These are phyloP conservation scores for Lachancea lanzarotensis DNA, from an alignment of 805 yeast genomes.

Conservation along the genomic window DNA sequence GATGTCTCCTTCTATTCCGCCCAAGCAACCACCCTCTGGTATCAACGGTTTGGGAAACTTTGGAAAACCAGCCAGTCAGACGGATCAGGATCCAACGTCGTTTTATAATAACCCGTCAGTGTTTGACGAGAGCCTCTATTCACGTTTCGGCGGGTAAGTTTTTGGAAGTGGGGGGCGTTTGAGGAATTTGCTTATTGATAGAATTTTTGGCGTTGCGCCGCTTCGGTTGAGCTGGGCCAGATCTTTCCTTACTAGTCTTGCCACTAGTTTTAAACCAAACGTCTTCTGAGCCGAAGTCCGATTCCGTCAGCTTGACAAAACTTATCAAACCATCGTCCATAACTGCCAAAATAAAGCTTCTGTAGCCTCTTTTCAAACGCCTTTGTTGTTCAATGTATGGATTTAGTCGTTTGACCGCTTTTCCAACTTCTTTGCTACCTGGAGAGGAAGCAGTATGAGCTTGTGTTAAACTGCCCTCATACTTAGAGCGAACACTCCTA, in stretches of 20 bases:
- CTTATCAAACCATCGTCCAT: conserved; percentile 72
- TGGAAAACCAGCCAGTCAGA: conserved; percentile 15
- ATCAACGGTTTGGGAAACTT: conserved; percentile 6
- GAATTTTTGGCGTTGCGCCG: not conserved
- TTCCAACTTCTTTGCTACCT: conserved; percentile 11
- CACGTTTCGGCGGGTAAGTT: conserved; percentile 24
- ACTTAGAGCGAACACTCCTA: conserved; percentile 26
- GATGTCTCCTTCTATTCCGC: conserved; percentile 18
- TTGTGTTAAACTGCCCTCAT: conserved; percentile 13
- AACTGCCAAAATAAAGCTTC: conserved; percentile 54
- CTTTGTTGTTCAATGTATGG: conserved; percentile 30
- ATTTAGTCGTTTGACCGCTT: conserved; percentile 5
- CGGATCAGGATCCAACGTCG: conserved; percentile 32
- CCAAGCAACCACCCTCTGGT: conserved; percentile 15
- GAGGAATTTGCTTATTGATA: not conserved
- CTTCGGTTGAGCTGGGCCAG: not conserved
- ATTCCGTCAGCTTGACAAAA: conserved; percentile 48
- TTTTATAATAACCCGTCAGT: conserved; percentile 48
- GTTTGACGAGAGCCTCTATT: conserved; percentile 43
- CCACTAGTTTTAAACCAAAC: conserved; percentile 24
- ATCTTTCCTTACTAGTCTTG: not conserved
- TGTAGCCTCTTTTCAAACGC: conserved; percentile 46
- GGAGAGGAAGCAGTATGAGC: not conserved
- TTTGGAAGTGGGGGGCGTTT: not conserved
- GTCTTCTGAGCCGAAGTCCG: conserved; percentile 39